A percentile compares a stretch with the other conserved stretches of the same genome.
Evolutionary conservation across 2,329 filamentous ascomycete genomes (phyloP).

Genomic region (Epichloe scottii): DNA sequence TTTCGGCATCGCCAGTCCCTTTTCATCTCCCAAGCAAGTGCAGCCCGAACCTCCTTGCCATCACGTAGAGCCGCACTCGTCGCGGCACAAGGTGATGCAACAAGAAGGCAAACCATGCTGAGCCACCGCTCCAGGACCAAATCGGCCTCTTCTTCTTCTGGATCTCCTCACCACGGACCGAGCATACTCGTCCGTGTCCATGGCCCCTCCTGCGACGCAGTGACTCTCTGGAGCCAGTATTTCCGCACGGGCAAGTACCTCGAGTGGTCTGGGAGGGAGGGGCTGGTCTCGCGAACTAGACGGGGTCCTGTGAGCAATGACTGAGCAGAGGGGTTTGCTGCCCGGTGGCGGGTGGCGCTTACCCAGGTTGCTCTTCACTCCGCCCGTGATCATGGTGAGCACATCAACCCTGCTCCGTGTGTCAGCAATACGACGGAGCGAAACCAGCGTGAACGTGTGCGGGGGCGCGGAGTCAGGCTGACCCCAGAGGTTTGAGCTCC

Average conservation of each 20-base stretch:
- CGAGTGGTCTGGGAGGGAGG: slow-evolving; percentile 6
- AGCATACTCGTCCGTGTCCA: slow-evolving; percentile 9
- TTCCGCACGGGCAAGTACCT: slow-evolving; percentile 6
- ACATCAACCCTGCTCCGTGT: slow-evolving; percentile 6
- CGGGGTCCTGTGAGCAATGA: background rate
- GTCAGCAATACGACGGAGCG: background rate
- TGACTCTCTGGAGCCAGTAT: slow-evolving; percentile 8
- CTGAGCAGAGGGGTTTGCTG: too few species aligned
- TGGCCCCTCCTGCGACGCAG: slow-evolving; percentile 4
- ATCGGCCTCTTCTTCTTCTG: slow-evolving; percentile 7
- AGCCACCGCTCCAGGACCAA: slow-evolving; percentile 10
- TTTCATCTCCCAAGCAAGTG: background rate
- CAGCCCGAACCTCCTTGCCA: background rate
- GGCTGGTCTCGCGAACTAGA: slow-evolving; percentile 7
- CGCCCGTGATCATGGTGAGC: slow-evolving; percentile 8
- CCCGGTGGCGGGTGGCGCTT: background rate
- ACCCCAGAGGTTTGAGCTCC: slow-evolving; percentile 14
- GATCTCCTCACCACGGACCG: slow-evolving; percentile 8
- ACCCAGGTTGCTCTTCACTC: slow-evolving; percentile 10
- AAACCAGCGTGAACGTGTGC: too few species aligned
- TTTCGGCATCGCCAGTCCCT: background rate
- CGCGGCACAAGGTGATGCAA: slow-evolving; percentile 8
- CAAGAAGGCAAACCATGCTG: slow-evolving; percentile 11
- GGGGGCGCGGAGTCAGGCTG: background rate
- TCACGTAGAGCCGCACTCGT: background rate